phyloP scores from a whole-genome alignment of 2,329 filamentous ascomycete genomes.

The Sclerotinia sclerotiorum region DNA sequence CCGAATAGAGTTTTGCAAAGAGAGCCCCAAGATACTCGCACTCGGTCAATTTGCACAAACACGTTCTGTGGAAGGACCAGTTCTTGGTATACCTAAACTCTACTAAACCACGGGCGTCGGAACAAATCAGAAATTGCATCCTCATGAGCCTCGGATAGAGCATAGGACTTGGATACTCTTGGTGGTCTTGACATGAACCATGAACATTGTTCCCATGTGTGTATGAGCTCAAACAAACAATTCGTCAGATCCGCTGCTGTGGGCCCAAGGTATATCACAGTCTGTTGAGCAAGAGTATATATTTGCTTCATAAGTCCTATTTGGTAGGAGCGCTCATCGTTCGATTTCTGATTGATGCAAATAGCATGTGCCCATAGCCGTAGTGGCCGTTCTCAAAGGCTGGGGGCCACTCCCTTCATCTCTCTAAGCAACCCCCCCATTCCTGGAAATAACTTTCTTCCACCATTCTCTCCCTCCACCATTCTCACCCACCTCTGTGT shows the following conservation, averaged over 20 bases:
- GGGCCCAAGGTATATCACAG: background rate
- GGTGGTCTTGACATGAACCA: no score
- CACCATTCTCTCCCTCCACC: background rate
- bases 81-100: conserved; percentile 5
- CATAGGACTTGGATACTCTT: no score
- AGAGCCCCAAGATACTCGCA: background rate
- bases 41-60: background rate
- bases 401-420: background rate
- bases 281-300: background rate
- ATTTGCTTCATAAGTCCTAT: background rate
- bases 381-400: background rate
- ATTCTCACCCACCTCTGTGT: conserved; percentile 10
- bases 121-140: background rate
- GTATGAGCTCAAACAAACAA: background rate
- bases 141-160: background rate
- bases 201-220: no score
- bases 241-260: background rate
- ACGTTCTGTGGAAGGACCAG: background rate
- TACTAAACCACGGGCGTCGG: conserved; percentile 8
- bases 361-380: background rate
- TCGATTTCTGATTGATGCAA: conserved; percentile 1
- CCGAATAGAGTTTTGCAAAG: background rate
- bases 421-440: conserved; percentile 8
- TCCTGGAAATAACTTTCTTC: conserved; percentile 7
- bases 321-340: background rate